Percentiles rank a stretch among this genome's conserved stretches.
These are phyloP conservation scores for Citrus maxima DNA, from an alignment of 345 rosid species.

Conservation along the genomic window DNA sequence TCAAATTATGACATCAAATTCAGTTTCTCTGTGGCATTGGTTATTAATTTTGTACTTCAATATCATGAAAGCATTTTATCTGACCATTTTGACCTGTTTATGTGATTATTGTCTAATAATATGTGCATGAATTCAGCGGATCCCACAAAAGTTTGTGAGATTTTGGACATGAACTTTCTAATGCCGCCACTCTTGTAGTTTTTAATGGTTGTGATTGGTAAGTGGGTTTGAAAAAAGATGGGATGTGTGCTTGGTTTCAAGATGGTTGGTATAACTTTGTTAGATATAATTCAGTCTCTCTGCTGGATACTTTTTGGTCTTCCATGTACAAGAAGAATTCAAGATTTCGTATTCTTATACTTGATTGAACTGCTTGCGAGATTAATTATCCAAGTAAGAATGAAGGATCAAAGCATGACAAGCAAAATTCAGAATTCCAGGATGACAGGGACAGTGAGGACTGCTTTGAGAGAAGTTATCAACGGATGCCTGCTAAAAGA, in stretches of 20 bases:
- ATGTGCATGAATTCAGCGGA: slow-evolving; percentile 18
- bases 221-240: slow-evolving; percentile 23
- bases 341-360: slow-evolving; percentile 25
- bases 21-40: background rate
- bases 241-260: slow-evolving; percentile 30
- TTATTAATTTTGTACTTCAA: background rate
- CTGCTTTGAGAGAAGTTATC: background rate
- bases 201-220: slow-evolving; percentile 35
- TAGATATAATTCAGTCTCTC: slow-evolving; percentile 27
- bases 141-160: slow-evolving; percentile 34
- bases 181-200: slow-evolving; percentile 20
- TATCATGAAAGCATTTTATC: background rate
- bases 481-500: no score
- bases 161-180: slow-evolving; percentile 29
- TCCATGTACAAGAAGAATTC: slow-evolving; percentile 33
- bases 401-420: background rate
- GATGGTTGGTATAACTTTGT: slow-evolving; percentile 38
- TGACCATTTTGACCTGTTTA: background rate
- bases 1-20: background rate
- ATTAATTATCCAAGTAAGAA: slow-evolving; percentile 21
- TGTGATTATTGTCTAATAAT: background rate
- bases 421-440: background rate
- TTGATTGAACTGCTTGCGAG: slow-evolving; percentile 34
- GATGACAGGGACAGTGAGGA: slow-evolving; percentile 13
- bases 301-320: slow-evolving; percentile 27